Percentiles rank a stretch among this genome's conserved stretches.
Conservation (phyloP, 2,329 filamentous ascomycete species). For the Cercospora canescens region DNA sequence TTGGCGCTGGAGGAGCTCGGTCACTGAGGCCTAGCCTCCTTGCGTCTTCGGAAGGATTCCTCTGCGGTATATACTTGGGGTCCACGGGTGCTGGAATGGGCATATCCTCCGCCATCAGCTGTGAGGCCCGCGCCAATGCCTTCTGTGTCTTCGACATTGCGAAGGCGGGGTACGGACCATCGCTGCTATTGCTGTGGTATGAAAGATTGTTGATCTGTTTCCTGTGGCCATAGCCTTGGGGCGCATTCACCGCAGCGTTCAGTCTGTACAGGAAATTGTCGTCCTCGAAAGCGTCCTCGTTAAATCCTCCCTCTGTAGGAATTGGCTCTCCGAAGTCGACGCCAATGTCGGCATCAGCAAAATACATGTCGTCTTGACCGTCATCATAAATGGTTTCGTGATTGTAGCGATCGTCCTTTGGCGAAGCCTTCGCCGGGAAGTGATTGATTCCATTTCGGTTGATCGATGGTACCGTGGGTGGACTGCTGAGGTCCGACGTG, state of each 20-base stretch:
- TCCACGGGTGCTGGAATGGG: conserved; percentile 30
- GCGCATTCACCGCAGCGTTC: conserved; percentile 14
- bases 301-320: conserved; percentile 18
- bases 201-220: conserved; percentile 22
- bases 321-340: conserved; percentile 26
- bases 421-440: background rate
- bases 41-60: conserved; percentile 36
- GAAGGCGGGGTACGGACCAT: conserved; percentile 37
- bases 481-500: background rate
- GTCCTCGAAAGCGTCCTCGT: conserved; percentile 41
- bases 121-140: conserved; percentile 28
- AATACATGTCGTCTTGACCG: conserved; percentile 37
- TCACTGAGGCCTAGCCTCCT: conserved; percentile 33
- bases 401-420: background rate
- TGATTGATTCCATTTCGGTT: background rate
- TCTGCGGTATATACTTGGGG: conserved; percentile 33
- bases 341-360: conserved; percentile 39
- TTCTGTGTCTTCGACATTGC: conserved; percentile 31
- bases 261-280: conserved; percentile 26
- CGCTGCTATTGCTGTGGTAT: conserved; percentile 18
- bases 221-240: conserved; percentile 19
- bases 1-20: conserved; percentile 56
- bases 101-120: conserved; percentile 34
- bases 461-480: background rate
- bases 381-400: conserved; percentile 2